Evolutionary conservation across 345 rosid genomes (phyloP).

Genomic region (Citrus inodora): DNA sequence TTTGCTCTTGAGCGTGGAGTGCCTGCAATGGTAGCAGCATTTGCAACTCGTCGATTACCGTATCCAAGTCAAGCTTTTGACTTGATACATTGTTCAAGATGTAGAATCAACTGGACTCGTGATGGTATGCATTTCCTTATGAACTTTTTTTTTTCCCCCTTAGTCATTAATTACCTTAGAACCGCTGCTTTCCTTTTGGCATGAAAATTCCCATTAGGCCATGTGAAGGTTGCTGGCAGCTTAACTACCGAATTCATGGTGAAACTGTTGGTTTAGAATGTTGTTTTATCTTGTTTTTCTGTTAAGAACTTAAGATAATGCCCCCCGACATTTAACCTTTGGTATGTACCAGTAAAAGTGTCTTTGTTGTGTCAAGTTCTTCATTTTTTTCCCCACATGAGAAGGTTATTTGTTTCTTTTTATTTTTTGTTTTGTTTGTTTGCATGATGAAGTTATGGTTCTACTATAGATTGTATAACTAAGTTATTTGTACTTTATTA

Average conservation of each 20-base stretch:
- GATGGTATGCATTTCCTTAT: conserved; percentile 56
- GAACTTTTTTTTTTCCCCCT: not conserved
- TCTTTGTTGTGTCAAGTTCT: not conserved
- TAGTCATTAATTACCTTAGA: not conserved
- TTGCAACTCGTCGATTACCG: conserved; percentile 66
- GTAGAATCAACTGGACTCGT: conserved; percentile 98
- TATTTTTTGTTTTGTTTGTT: not conserved
- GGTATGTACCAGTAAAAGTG: not conserved
- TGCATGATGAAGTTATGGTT: not conserved
- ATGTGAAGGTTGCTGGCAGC: not conserved
- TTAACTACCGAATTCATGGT: not conserved
- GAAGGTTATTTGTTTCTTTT: not conserved
- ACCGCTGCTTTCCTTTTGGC: not conserved
- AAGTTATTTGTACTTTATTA: not conserved
- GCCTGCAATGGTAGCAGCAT: conserved; percentile 98
- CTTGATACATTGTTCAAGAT: conserved; percentile 93
- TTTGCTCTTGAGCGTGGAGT: conserved; percentile 99
- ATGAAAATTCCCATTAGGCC: not conserved
- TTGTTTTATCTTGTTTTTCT: not conserved
- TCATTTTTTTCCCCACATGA: not conserved
- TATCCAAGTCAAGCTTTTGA: conserved; percentile 99
- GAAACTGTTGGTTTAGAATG: not conserved
- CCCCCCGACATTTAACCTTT: not conserved
- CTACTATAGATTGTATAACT: not conserved
- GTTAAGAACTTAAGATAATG: not conserved